These are phyloP conservation scores for Typha latifolia DNA, from an alignment of 176 grass and related monocot species.

Conservation along the genomic window DNA sequence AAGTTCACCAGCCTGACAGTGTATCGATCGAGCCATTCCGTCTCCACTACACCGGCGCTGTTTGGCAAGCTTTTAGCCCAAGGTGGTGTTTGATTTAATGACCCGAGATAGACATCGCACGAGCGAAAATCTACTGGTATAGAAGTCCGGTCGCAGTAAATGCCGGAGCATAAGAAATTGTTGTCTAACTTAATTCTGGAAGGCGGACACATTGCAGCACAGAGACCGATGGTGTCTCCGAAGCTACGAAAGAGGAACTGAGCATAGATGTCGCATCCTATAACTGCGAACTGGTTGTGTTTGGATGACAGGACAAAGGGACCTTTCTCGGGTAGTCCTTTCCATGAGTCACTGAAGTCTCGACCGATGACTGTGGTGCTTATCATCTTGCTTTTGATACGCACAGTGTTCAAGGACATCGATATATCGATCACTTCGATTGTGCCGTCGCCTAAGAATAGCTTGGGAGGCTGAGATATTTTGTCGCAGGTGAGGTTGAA, in stretches of 20 bases:
- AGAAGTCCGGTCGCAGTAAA: slow-evolving; percentile 6
- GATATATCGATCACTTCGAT: slow-evolving; percentile 20
- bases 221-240: not conserved
- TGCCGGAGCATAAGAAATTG: not conserved
- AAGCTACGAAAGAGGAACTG: too few relatives aligned
- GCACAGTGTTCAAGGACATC: not conserved
- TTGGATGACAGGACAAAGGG: slow-evolving; percentile 9
- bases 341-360: not conserved
- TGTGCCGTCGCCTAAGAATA: slow-evolving; percentile 28
- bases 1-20: too few relatives aligned
- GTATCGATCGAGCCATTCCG: too few relatives aligned
- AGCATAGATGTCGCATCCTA: too few relatives aligned
- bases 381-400: slow-evolving; percentile 8
- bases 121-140: too few relatives aligned
- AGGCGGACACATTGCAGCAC: too few relatives aligned
- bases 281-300: slow-evolving; percentile 28
- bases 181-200: too few relatives aligned
- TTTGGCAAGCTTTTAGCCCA: too few relatives aligned
- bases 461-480: slow-evolving; percentile 6
- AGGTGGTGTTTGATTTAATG: too few relatives aligned
- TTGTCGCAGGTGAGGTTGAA: slow-evolving; percentile 26
- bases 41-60: too few relatives aligned
- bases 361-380: not conserved
- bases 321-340: not conserved
- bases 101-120: too few relatives aligned